phyloP scores from a whole-genome alignment of 73 alveolate species.

The Paramecium caudatum region DNA sequence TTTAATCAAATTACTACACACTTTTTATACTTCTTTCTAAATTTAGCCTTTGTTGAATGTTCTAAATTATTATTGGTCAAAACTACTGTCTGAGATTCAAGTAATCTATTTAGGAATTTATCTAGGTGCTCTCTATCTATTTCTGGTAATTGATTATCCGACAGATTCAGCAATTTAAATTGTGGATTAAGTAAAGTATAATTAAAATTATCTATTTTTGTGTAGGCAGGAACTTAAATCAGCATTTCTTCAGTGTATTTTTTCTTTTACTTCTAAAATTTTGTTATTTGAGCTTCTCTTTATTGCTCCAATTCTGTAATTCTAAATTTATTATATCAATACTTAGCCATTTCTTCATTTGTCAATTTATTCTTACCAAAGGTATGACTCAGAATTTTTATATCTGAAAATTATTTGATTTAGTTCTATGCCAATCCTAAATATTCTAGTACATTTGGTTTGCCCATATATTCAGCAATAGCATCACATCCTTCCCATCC shows the following conservation, averaged over 20 bases:
- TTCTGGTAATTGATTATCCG: conserved; percentile 32
- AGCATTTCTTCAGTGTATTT: conserved; percentile 69
- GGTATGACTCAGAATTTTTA: neutral
- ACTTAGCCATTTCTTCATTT: conserved; percentile 32
- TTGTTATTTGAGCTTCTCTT: conserved; percentile 9
- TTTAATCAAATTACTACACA: conserved; percentile 11
- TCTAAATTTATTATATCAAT: neutral
- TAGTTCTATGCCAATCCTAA: conserved; percentile 22
- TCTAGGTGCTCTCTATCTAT: conserved; percentile 56
- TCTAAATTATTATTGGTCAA: neutral
- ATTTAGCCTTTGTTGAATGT: conserved; percentile 15
- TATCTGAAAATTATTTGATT: neutral
- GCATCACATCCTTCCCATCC: conserved; percentile 56
- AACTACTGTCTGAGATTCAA: neutral
- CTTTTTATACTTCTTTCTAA: neutral
- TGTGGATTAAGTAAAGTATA: conserved; percentile 18
- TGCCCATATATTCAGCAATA: conserved; percentile 38
- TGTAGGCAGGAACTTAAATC: conserved; percentile 32
- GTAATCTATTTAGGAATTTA: conserved; percentile 7
- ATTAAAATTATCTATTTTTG: conserved; percentile 30
- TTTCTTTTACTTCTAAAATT: conserved; percentile 22
- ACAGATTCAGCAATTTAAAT: conserved; percentile 6
- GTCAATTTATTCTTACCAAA: conserved; percentile 38
- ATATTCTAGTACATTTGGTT: conserved; percentile 20
- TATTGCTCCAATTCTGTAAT: conserved; percentile 32